These are phyloP conservation scores for Phaeotremella skinneri DNA, from an alignment of 768 basidiomycete genomes.

Conservation along the genomic window DNA sequence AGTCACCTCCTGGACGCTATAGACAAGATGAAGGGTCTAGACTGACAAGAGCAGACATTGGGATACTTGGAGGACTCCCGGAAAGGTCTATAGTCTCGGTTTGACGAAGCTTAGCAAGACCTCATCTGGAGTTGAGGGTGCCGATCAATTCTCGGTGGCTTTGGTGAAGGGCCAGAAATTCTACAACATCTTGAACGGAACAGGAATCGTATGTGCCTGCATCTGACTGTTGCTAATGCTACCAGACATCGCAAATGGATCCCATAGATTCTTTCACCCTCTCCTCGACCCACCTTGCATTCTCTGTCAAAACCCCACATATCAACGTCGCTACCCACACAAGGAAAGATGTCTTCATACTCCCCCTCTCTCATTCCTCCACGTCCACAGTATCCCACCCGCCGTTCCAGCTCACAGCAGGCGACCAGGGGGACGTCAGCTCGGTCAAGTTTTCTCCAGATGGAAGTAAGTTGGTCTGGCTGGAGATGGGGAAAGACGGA, in stretches of 20 bases:
- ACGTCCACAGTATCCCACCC: constrained; percentile 53
- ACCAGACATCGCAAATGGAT: constrained; percentile 72
- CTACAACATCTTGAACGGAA: constrained; percentile 25
- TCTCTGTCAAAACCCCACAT: constrained; percentile 79
- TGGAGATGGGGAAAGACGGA: constrained; percentile 81
- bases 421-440: constrained; percentile 77
- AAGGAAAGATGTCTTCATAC: constrained; percentile 68
- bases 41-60: not conserved
- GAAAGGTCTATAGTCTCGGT: constrained; percentile 37
- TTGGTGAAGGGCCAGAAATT: constrained; percentile 1
- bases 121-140: not conserved
- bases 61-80: constrained; percentile 42
- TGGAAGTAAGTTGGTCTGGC: constrained; percentile 77
- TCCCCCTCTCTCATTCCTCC: constrained; percentile 50
- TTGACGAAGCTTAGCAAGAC: constrained; percentile 9
- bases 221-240: not conserved
- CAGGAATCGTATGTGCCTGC: constrained; percentile 20
- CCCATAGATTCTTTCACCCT: constrained; percentile 25
- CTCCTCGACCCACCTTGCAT: constrained; percentile 66
- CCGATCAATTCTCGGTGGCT: not conserved
- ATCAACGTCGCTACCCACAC: constrained; percentile 81
- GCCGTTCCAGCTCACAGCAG: constrained; percentile 72
- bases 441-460: constrained; percentile 66
- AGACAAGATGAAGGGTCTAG: not conserved
- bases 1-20: constrained; percentile 1